Percentiles rank a stretch among this genome's conserved stretches.
Conservation (phyloP, 495 filamentous ascomycete genomes). For the Penicillium desertorum region DNA sequence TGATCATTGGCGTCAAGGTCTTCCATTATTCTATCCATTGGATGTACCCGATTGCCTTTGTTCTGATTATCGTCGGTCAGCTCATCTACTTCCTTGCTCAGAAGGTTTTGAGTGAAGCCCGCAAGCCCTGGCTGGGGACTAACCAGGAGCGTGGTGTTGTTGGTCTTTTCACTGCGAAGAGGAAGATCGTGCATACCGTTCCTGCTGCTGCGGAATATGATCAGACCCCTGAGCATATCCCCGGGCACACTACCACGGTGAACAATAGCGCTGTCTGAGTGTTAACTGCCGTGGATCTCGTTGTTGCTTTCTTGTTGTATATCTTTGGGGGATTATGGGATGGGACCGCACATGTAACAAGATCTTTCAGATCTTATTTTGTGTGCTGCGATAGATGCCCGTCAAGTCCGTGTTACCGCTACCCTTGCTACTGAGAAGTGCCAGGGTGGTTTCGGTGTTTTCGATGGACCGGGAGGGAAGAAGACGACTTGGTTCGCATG, state of each 20-base stretch:
- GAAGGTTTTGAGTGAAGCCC: constrained; percentile 74
- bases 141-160: constrained; percentile 79
- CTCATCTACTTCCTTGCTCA: constrained; percentile 81
- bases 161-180: constrained; percentile 85
- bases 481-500: background rate
- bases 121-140: constrained; percentile 91
- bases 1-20: constrained; percentile 82
- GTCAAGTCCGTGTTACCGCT: background rate
- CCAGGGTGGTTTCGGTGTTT: background rate
- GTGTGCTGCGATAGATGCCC: background rate
- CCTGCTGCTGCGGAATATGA: constrained; percentile 16
- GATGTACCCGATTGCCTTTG: constrained; percentile 94
- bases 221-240: constrained; percentile 7
- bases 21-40: constrained; percentile 81
- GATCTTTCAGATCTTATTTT: background rate
- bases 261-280: constrained; percentile 21
- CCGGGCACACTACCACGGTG: background rate
- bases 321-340: background rate
- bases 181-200: constrained; percentile 56
- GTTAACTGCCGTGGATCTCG: background rate
- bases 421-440: background rate
- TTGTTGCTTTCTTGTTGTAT: background rate
- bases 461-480: background rate
- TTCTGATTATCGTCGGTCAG: constrained; percentile 80
- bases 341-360: background rate